A percentile compares a stretch with the other conserved stretches of the same genome.
Conservation (phyloP, 176 grass and related monocot genomes). For the Carex pumila region DNA sequence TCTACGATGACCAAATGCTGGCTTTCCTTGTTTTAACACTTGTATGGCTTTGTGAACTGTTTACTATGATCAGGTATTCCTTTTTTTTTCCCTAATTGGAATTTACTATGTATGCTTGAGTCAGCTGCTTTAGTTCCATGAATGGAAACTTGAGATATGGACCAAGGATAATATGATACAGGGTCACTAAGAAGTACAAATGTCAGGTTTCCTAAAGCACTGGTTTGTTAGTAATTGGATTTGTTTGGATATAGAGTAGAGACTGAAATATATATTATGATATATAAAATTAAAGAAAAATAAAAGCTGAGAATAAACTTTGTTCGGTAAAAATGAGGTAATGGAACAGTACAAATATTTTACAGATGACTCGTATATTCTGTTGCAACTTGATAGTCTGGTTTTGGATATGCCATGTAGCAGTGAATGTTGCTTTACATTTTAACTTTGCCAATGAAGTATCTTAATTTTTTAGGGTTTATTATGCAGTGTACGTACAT, state of each 20-base stretch:
- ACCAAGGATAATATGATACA: neutral
- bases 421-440: neutral
- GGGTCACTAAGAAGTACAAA: neutral
- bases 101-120: neutral
- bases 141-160: neutral
- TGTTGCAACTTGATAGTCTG: neutral
- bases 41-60: slow-evolving; percentile 97
- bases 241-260: neutral
- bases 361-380: neutral
- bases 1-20: slow-evolving; percentile 94
- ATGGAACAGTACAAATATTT: neutral
- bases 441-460: neutral
- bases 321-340: neutral
- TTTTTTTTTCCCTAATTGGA: neutral
- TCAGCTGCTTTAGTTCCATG: neutral
- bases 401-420: neutral
- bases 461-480: slow-evolving; percentile 12
- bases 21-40: slow-evolving; percentile 94
- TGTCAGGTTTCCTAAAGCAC: neutral
- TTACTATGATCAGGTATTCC: slow-evolving; percentile 95
- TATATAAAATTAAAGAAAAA: neutral
- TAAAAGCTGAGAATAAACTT: neutral
- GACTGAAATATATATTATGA: neutral
- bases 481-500: slow-evolving; percentile 80
- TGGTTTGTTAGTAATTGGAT: neutral